These are phyloP conservation scores for Saccharomyces paradoxus DNA, from an alignment of 805 yeast genomes.

Conservation along the genomic window DNA sequence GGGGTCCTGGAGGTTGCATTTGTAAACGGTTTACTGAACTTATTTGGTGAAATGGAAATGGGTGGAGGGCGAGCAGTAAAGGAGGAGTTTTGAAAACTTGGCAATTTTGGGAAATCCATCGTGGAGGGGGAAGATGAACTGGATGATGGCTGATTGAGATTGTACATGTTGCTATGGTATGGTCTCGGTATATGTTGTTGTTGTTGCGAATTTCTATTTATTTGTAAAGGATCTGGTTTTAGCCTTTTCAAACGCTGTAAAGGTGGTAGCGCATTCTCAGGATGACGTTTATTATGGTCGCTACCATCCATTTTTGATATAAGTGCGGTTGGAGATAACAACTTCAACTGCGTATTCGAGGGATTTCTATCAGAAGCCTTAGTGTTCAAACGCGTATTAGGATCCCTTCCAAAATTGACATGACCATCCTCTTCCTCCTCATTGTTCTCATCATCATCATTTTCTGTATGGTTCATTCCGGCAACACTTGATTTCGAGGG, in stretches of 20 bases:
- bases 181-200: conserved; percentile 5
- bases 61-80: neutral
- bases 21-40: neutral
- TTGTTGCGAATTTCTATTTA: neutral
- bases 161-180: neutral
- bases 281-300: neutral
- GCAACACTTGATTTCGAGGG: neutral
- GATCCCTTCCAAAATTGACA: conserved; percentile 8
- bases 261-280: neutral
- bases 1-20: neutral
- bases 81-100: neutral
- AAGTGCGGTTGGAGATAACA: neutral
- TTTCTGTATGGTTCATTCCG: neutral
- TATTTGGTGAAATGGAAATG: neutral
- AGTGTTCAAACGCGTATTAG: conserved; percentile 2
- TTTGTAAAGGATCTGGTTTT: neutral
- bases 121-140: neutral
- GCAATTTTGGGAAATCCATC: neutral
- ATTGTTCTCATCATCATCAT: conserved; percentile 1
- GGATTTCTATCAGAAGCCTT: neutral
- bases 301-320: neutral
- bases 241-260: neutral
- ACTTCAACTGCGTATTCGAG: neutral
- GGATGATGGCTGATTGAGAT: neutral
- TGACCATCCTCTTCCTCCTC: conserved; percentile 3